Evolutionary conservation across 768 basidiomycete genomes (phyloP).

Genomic region (Infundibulicybe gibba): DNA sequence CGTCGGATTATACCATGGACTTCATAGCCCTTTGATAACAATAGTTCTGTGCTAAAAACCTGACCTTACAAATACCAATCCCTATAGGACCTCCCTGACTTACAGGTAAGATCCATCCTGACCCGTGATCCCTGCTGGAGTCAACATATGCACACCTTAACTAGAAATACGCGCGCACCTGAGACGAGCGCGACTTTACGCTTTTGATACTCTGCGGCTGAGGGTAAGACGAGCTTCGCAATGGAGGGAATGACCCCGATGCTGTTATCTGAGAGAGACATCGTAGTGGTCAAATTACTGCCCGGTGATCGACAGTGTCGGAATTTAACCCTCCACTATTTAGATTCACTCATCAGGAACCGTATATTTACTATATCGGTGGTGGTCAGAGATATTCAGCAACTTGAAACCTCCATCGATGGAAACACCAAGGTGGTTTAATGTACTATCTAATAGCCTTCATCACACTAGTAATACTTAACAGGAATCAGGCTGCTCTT

Average conservation of each 20-base stretch:
- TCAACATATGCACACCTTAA: slow-evolving; percentile 5
- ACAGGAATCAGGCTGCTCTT: too few species aligned
- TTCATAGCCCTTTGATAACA: slow-evolving; percentile 84
- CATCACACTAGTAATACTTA: too few species aligned
- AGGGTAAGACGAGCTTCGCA: slow-evolving; percentile 54
- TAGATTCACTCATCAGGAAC: too few species aligned
- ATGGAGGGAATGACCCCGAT: slow-evolving; percentile 31
- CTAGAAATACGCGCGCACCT: slow-evolving; percentile 38
- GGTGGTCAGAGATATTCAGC: too few species aligned
- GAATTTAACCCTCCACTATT: not conserved
- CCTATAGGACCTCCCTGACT: slow-evolving; percentile 20
- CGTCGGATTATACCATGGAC: slow-evolving; percentile 96
- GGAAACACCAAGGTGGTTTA: too few species aligned
- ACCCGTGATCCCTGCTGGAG: slow-evolving; percentile 78
- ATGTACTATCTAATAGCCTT: too few species aligned
- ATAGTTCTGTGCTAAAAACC: slow-evolving; percentile 66
- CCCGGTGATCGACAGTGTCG: too few species aligned
- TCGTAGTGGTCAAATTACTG: slow-evolving; percentile 19
- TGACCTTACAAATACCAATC: not conserved
- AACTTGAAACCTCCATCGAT: too few species aligned
- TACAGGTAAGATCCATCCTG: slow-evolving; percentile 96
- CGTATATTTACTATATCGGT: too few species aligned
- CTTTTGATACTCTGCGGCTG: slow-evolving; percentile 81
- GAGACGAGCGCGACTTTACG: slow-evolving; percentile 94
- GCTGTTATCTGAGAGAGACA: slow-evolving; percentile 35